Conservation (phyloP, 495 filamentous ascomycete genomes). For the Aspergillus egyptiacus region DNA sequence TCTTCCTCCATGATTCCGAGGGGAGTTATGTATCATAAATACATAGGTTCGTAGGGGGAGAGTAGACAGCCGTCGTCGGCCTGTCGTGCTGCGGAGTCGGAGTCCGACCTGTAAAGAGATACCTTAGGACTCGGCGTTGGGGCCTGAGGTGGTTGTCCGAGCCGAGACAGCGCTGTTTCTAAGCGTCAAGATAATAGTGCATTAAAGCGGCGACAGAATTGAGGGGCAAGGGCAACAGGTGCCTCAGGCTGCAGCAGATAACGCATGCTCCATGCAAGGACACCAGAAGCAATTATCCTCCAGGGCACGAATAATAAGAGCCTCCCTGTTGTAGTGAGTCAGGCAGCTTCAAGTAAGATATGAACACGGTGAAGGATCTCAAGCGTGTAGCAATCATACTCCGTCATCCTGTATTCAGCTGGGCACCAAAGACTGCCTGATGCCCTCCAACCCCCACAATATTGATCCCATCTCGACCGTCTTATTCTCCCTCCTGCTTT, state of each 20-base stretch:
- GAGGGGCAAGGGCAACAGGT: conserved; percentile 19
- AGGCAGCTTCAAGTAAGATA: conserved; percentile 1
- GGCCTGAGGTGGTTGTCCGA: conserved; percentile 7
- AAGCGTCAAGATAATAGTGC: not conserved
- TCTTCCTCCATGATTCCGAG: conserved; percentile 54
- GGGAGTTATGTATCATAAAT: not conserved
- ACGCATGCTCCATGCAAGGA: not conserved
- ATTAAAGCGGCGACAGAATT: conserved; percentile 16
- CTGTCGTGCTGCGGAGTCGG: not conserved
- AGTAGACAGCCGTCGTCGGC: not conserved
- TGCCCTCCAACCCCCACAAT: not conserved
- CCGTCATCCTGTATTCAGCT: not conserved
- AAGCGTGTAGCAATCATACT: not conserved
- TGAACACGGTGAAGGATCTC: conserved; percentile 4
- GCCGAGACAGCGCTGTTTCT: conserved; percentile 19
- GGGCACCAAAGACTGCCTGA: conserved; percentile 11
- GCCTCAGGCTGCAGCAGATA: conserved; percentile 11
- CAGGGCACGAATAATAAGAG: not conserved
- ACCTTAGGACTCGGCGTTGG: too few relatives aligned
- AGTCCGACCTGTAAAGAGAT: too few relatives aligned
- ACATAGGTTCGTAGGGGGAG: too few relatives aligned
- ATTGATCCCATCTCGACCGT: not conserved
- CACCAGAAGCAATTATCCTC: conserved; percentile 3
- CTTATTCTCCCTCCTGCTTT: conserved; percentile 4
- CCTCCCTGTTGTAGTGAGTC: not conserved